Conservation (phyloP, 495 filamentous ascomycete species). For the Penicillium steckii region DNA sequence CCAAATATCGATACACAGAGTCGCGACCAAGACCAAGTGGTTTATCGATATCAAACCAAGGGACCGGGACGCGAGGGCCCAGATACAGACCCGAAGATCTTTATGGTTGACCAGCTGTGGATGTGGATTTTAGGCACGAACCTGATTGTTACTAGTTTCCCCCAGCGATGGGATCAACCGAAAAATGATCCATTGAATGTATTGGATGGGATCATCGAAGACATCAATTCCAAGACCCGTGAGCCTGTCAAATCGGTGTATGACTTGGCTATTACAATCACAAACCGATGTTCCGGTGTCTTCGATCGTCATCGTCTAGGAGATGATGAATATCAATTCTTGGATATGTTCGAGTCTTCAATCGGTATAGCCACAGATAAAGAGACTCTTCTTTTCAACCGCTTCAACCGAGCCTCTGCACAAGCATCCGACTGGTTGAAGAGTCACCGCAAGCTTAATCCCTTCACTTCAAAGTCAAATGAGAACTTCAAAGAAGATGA, state of each 20-base stretch:
- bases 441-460: slow-evolving; percentile 53
- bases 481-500: slow-evolving; percentile 4
- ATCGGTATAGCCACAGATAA: slow-evolving; percentile 64
- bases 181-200: slow-evolving; percentile 67
- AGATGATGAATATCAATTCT: slow-evolving; percentile 64
- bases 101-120: slow-evolving; percentile 77
- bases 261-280: slow-evolving; percentile 65
- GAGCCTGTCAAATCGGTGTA: slow-evolving; percentile 62
- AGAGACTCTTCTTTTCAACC: slow-evolving; percentile 62
- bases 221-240: slow-evolving; percentile 67
- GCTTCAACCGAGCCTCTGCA: slow-evolving; percentile 61
- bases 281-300: slow-evolving; percentile 60
- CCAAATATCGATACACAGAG: slow-evolving; percentile 66
- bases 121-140: slow-evolving; percentile 67
- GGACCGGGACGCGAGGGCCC: slow-evolving; percentile 28
- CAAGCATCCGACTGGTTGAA: slow-evolving; percentile 62
- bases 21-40: slow-evolving; percentile 68
- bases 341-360: slow-evolving; percentile 70
- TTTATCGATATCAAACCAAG: slow-evolving; percentile 60
- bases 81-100: slow-evolving; percentile 59
- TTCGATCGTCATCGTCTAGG: slow-evolving; percentile 63
- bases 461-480: slow-evolving; percentile 21
- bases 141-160: slow-evolving; percentile 65
- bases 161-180: slow-evolving; percentile 68
- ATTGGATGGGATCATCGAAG: slow-evolving; percentile 63